A percentile compares a stretch with the other conserved stretches of the same genome.
Conservation (phyloP, 352 stramenopile species). For the Globisporangium echinulatum region DNA sequence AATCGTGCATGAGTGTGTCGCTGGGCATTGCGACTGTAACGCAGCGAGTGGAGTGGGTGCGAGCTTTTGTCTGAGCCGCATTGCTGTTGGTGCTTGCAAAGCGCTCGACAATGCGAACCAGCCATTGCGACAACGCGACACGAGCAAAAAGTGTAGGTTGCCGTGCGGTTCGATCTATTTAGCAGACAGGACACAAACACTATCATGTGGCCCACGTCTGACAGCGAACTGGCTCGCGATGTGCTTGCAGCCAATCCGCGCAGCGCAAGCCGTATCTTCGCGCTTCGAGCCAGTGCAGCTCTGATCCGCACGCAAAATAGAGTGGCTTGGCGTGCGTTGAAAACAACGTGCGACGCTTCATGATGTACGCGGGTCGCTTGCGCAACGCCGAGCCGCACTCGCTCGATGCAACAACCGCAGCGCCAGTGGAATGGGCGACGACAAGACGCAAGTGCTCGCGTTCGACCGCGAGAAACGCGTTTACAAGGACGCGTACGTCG, state of each 20-base stretch:
- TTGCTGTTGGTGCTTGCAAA: background rate
- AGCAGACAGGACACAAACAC: background rate
- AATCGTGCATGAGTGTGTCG: too few species aligned
- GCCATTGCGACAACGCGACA: background rate
- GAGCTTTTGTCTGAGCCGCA: too few species aligned
- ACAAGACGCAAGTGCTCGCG: constrained; percentile 47
- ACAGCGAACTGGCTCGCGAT: background rate
- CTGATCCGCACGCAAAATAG: background rate
- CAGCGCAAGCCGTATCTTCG: background rate
- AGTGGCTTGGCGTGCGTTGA: background rate
- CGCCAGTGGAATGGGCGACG: background rate
- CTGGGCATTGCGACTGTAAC: too few species aligned
- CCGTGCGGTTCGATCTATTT: background rate
- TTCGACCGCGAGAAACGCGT: constrained; percentile 71
- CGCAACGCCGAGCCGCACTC: background rate
- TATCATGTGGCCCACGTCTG: background rate
- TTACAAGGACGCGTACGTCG: constrained; percentile 71
- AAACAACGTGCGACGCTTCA: background rate
- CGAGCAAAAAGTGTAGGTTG: background rate
- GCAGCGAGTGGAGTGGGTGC: too few species aligned
- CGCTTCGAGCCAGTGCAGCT: background rate
- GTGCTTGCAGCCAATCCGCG: background rate
- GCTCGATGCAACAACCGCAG: background rate
- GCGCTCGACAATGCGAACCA: too few species aligned
- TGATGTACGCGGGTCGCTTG: background rate